Base-by-base conservation (phyloP, 2,329 filamentous ascomycete species). In the Fusarium staphyleae region DNA sequence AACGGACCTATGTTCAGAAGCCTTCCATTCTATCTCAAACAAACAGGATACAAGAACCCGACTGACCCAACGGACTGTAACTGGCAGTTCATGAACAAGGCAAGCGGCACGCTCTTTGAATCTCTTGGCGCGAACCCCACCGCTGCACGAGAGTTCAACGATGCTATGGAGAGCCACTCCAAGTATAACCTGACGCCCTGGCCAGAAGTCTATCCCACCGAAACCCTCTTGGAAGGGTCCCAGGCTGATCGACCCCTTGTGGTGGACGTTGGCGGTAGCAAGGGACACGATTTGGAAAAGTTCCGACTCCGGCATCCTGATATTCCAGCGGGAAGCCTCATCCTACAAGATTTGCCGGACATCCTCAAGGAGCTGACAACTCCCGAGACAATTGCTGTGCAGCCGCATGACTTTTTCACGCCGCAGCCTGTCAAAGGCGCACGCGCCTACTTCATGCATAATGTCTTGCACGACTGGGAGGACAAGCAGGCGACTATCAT, bases 391-490 rank as follows among this genome's bases (percentile, higher is more conserved):
- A 70, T 77, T 39, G 57, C 62, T 4, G 55, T 66, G 3, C 63
- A 66, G 44, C 55, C 61, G 2, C 69, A 78, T 50, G 71, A 77
- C 45, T 68, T 69, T 36, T 68, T 77, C 48, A 71, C 66, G 0
- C 66, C 70, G 5, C 75, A 78, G 45, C 74, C 74, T 0, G 55
- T 78, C 7, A 70, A 66, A 18, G 76, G 74, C 3, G 76, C 76
- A 0, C 70, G 70, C 5, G 68, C 64, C 57, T 82, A 80, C 58
- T 70, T 81, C 33, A 70, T 82, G 55, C 77, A 78, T 22, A 72
- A 73, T 52, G 79, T 82, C 15, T 60, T 83, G 3, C 80, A 82
- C 56, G 78, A 81, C 61, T 82, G 78, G 79, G 70, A 75, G 0
- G 76, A 81, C 19, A 68, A 68, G 2, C 66, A 76, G 11, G 65